Percentiles rank a stretch among this genome's conserved stretches.
phyloP scores from a whole-genome alignment of 257 asterid species.

The Primulina huaijiensis region DNA sequence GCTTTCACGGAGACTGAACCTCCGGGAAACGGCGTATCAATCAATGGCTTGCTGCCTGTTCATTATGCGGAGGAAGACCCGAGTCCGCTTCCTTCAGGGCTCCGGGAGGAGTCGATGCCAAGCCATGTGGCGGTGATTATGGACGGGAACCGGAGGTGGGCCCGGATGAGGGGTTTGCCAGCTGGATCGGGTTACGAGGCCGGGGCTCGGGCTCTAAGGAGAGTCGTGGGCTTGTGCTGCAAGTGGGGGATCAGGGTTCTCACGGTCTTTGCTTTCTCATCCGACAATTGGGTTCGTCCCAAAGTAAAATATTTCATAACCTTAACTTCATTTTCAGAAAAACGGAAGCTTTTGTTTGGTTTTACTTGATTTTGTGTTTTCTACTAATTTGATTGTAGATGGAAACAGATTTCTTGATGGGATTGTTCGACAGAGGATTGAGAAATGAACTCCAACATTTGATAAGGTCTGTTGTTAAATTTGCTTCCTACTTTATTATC shows the following conservation, averaged over 20 bases:
- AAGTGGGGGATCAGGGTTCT: constrained; percentile 51
- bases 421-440: constrained; percentile 34
- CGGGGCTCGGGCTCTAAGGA: constrained; percentile 42
- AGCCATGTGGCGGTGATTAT: constrained; percentile 29
- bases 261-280: constrained; percentile 65
- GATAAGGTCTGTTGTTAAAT: constrained; percentile 3
- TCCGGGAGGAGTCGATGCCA: constrained; percentile 29
- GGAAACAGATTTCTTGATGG: constrained; percentile 41
- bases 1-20: background rate
- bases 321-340: background rate
- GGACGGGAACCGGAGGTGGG: constrained; percentile 64
- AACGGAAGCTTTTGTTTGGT: background rate
- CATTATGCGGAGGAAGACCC: constrained; percentile 5
- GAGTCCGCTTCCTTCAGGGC: constrained; percentile 24
- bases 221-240: constrained; percentile 42
- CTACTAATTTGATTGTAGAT: constrained; percentile 22
- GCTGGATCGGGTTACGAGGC: constrained; percentile 49
- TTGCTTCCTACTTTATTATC: no score
- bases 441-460: constrained; percentile 33
- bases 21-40: background rate
- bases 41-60: background rate
- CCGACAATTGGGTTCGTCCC: constrained; percentile 67
- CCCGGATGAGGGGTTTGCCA: constrained; percentile 44
- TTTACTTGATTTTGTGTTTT: background rate
- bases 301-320: constrained; percentile 30